Conservation (phyloP, 805 yeast genomes). For the Cyberlindnera xylosilytica region DNA sequence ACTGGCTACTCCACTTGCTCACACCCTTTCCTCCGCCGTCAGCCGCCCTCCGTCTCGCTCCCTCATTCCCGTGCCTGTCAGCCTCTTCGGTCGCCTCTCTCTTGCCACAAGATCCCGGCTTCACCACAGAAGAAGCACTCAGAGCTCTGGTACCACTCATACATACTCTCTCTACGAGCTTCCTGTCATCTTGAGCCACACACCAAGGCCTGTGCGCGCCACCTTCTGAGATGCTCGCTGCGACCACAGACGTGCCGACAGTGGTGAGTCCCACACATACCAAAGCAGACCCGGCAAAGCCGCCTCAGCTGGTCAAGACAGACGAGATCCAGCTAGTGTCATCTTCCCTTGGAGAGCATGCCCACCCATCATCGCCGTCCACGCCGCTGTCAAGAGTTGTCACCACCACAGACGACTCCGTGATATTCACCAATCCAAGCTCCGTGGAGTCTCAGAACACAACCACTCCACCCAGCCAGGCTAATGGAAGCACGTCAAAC, state of each 20-base stretch:
- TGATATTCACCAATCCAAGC: slow-evolving; percentile 27
- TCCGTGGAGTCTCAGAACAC: slow-evolving; percentile 25
- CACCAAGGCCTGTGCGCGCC: not conserved
- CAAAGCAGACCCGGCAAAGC: not conserved
- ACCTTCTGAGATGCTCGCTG: not conserved
- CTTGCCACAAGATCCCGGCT: too few species aligned
- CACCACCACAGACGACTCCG: slow-evolving; percentile 25
- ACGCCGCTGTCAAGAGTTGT: slow-evolving; percentile 24
- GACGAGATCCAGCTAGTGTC: slow-evolving; percentile 1
- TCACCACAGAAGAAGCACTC: too few species aligned
- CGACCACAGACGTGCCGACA: not conserved
- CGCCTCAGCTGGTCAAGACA: not conserved
- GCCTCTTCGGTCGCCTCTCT: too few species aligned
- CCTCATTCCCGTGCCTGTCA: slow-evolving; percentile 2
- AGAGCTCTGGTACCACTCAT: too few species aligned
- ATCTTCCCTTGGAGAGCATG: not conserved
- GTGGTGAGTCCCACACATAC: not conserved
- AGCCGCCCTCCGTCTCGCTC: not conserved
- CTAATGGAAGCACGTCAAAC: not conserved
- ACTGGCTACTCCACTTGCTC: slow-evolving; percentile 1
- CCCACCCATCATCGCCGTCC: slow-evolving; percentile 3
- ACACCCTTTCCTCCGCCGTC: not conserved
- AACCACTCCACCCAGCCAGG: slow-evolving; percentile 16
- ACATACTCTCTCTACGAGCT: too few species aligned
- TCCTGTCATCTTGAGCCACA: too few species aligned